These are phyloP conservation scores for Scleromitrula shiraiana DNA, from an alignment of 2,329 filamentous ascomycete species.

Conservation along the genomic window DNA sequence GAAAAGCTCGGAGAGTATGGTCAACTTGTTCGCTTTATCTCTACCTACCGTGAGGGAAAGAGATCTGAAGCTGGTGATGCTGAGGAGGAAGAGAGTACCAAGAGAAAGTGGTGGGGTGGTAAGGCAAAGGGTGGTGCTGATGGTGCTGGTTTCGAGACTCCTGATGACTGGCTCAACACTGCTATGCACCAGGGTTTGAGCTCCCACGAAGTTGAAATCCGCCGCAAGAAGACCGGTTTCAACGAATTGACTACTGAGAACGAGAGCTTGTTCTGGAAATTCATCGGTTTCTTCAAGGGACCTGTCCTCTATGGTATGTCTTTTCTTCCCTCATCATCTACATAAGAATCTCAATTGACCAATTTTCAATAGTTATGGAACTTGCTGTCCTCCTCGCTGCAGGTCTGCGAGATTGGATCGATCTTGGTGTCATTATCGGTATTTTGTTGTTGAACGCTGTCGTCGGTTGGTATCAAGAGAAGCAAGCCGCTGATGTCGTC, in stretches of 20 bases:
- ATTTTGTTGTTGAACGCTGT: constrained; percentile 68
- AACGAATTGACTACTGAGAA: constrained; percentile 69
- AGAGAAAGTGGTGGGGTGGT: constrained; percentile 42
- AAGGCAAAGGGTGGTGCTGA: constrained; percentile 37
- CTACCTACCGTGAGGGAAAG: constrained; percentile 53
- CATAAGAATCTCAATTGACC: constrained; percentile 9
- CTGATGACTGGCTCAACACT: constrained; percentile 62
- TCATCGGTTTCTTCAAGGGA: constrained; percentile 67
- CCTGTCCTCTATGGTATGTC: constrained; percentile 68
- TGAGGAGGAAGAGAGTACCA: constrained; percentile 33
- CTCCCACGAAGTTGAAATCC: constrained; percentile 49
- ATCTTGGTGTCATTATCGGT: constrained; percentile 70
- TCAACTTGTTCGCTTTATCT: constrained; percentile 59
- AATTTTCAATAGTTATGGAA: constrained; percentile 59
- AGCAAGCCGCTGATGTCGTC: constrained; percentile 71
- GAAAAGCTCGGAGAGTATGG: constrained; percentile 50
- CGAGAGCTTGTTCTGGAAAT: constrained; percentile 67
- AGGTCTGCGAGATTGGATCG: constrained; percentile 68
- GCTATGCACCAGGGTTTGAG: constrained; percentile 59
- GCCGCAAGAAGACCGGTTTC: constrained; percentile 59
- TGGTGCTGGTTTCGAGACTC: constrained; percentile 33
- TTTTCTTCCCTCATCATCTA: background rate
- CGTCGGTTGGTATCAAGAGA: constrained; percentile 76
- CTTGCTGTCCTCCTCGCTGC: constrained; percentile 64
- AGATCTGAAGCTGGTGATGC: constrained; percentile 36